Conservation (phyloP, 2,329 filamentous ascomycete species). For the Bipolaris cookei region DNA sequence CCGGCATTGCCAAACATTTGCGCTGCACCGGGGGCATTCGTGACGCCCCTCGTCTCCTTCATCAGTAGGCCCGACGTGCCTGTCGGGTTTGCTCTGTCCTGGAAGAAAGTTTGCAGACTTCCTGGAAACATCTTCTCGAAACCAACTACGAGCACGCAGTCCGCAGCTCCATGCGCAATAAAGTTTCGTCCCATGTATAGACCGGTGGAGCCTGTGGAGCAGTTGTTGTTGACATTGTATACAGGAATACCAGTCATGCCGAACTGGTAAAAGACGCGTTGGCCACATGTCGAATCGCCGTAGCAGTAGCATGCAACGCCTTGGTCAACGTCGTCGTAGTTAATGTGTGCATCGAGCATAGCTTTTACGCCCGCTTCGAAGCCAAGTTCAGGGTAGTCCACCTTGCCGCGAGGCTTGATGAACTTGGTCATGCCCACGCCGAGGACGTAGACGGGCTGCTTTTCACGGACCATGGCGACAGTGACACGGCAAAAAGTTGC, state of each 20-base stretch:
- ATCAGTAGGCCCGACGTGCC: constrained; percentile 78
- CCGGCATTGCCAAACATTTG: constrained; percentile 97
- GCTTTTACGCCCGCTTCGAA: constrained; percentile 93
- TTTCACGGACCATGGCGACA: constrained; percentile 57
- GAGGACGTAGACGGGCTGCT: constrained; percentile 78
- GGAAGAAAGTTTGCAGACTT: constrained; percentile 81
- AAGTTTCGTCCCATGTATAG: constrained; percentile 82
- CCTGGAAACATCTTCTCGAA: constrained; percentile 99
- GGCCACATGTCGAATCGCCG: constrained; percentile 91
- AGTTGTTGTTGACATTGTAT: constrained; percentile 99
- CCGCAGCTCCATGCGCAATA: constrained; percentile 78
- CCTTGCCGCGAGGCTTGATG: constrained; percentile 93
- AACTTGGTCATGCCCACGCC: constrained; percentile 99
- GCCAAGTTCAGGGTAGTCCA: constrained; percentile 92
- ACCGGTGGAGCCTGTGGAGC: constrained; percentile 92
- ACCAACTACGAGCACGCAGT: constrained; percentile 89
- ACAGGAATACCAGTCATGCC: constrained; percentile 96
- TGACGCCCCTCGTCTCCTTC: constrained; percentile 78
- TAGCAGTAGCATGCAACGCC: constrained; percentile 98
- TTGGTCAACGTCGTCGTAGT: constrained; percentile 94
- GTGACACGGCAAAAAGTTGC: constrained; percentile 1
- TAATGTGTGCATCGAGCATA: constrained; percentile 82
- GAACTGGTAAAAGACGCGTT: constrained; percentile 98
- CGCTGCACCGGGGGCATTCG: constrained; percentile 82
- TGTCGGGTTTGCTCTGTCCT: constrained; percentile 81